Percentiles rank a stretch among this genome's conserved stretches.
Conservation (phyloP, 129 eudicot genomes). For the Tagetes patula region DNA sequence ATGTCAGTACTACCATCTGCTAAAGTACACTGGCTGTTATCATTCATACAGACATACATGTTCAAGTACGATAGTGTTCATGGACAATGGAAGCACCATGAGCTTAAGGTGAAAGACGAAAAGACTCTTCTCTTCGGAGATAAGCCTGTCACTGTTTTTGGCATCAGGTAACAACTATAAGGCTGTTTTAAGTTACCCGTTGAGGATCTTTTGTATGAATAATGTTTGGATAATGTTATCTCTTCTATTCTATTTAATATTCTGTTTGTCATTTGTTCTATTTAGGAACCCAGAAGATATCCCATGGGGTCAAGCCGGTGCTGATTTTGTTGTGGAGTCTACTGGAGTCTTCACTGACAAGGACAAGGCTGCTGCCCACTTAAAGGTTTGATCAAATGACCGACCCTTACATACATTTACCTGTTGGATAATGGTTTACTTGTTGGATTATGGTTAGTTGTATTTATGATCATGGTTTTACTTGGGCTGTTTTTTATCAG, state of each 20-base stretch:
- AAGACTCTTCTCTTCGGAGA: conserved; percentile 81
- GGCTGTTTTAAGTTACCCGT: not conserved
- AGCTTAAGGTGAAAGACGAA: conserved; percentile 65
- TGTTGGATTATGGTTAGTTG: not conserved
- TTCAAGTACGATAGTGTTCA: conserved; percentile 84
- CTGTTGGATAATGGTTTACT: not conserved
- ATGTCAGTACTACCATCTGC: not conserved
- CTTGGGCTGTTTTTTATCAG: conserved; percentile 27
- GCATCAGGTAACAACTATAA: conserved; percentile 39
- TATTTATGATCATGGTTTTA: not conserved
- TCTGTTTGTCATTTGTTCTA: not conserved
- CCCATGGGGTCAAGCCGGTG: conserved; percentile 68
- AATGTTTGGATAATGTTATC: conserved; percentile 3
- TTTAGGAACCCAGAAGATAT: conserved; percentile 68
- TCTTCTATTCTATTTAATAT: conserved; percentile 1
- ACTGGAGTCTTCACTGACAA: conserved; percentile 70
- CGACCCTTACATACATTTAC: not conserved
- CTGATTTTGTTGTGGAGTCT: conserved; percentile 61
- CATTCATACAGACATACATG: conserved; percentile 58
- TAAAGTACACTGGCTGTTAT: not conserved
- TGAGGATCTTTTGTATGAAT: not conserved
- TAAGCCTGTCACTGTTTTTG: conserved; percentile 57
- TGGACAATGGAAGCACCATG: conserved; percentile 74
- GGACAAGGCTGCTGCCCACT: conserved; percentile 71
- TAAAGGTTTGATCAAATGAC: conserved; percentile 40